Evolutionary conservation across 2,329 filamentous ascomycete species (phyloP).

Genomic region (Colletotrichum liriopes): DNA sequence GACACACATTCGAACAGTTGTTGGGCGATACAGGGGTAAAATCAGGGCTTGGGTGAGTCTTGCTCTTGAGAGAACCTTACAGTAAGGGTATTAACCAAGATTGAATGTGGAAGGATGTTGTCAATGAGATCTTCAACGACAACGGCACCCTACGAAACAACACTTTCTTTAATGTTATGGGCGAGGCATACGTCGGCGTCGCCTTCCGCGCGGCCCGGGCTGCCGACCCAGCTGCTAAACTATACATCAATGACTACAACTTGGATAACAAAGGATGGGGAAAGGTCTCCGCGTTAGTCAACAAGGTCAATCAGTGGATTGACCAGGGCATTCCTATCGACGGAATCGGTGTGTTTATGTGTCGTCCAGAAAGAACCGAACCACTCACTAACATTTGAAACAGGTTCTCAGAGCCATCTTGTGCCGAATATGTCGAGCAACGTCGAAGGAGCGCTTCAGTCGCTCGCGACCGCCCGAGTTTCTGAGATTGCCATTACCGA

Average conservation of each 20-base stretch:
- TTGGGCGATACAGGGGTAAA: slow-evolving; percentile 74
- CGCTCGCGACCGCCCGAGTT: slow-evolving; percentile 65
- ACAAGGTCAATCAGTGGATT: slow-evolving; percentile 75
- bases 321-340: slow-evolving; percentile 76
- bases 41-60: slow-evolving; percentile 67
- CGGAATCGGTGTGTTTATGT: slow-evolving; percentile 63
- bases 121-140: slow-evolving; percentile 76
- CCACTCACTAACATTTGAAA: neutral
- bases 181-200: slow-evolving; percentile 78
- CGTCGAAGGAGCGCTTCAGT: slow-evolving; percentile 64
- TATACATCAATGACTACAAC: slow-evolving; percentile 85
- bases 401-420: slow-evolving; percentile 70
- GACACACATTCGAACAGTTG: slow-evolving; percentile 71
- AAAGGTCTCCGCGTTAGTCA: slow-evolving; percentile 71
- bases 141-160: slow-evolving; percentile 71
- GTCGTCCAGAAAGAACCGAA: neutral
- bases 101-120: slow-evolving; percentile 63
- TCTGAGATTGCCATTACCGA: slow-evolving; percentile 77
- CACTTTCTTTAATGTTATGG: slow-evolving; percentile 78
- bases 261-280: slow-evolving; percentile 71
- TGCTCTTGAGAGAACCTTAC: neutral
- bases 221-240: slow-evolving; percentile 76
- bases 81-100: neutral
- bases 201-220: slow-evolving; percentile 78
- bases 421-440: slow-evolving; percentile 59